Percentiles rank a stretch among this genome's conserved stretches.
Evolutionary conservation across 495 filamentous ascomycete genomes (phyloP).

Genomic region (Cercophora samala): DNA sequence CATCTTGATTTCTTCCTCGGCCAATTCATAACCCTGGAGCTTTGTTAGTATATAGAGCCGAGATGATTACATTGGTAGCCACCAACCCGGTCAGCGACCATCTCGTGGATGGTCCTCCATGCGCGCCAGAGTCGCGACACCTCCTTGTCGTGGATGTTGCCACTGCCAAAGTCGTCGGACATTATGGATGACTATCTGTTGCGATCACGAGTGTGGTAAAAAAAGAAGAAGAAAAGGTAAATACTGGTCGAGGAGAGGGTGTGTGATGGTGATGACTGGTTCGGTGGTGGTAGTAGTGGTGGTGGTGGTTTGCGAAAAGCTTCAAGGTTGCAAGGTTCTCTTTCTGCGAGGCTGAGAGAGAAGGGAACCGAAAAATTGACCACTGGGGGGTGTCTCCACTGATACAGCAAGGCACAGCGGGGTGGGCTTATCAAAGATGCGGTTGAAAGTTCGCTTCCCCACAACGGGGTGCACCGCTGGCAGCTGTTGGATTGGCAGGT

Average conservation of each 20-base stretch:
- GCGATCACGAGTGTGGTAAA: conserved; percentile 11
- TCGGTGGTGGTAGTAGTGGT: not conserved
- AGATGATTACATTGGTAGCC: not conserved
- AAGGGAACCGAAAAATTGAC: conserved; percentile 9
- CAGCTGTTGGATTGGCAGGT: not conserved
- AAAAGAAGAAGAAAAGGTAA: conserved; percentile 3
- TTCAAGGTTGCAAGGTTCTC: conserved; percentile 11
- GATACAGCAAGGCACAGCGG: not conserved
- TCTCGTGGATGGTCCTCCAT: conserved; percentile 82
- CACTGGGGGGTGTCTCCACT: not conserved
- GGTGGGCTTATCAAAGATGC: not conserved
- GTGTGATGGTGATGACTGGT: not conserved
- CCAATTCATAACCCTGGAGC: conserved; percentile 80
- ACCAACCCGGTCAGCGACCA: conserved; percentile 76
- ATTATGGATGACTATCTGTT: conserved; percentile 32
- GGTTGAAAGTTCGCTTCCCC: too few species aligned
- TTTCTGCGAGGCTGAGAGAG: conserved; percentile 12
- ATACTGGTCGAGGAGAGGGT: conserved; percentile 4
- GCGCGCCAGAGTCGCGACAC: conserved; percentile 80
- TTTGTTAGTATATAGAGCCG: not conserved
- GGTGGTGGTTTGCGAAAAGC: not conserved
- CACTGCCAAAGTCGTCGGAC: conserved; percentile 50
- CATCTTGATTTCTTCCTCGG: conserved; percentile 83
- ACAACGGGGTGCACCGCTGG: not conserved
- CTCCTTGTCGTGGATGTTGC: conserved; percentile 52